Percentiles rank a stretch among this genome's conserved stretches.
These are phyloP conservation scores for Skeletonema menzelii DNA, from an alignment of 108 stramenopile genomes.

Conservation along the genomic window DNA sequence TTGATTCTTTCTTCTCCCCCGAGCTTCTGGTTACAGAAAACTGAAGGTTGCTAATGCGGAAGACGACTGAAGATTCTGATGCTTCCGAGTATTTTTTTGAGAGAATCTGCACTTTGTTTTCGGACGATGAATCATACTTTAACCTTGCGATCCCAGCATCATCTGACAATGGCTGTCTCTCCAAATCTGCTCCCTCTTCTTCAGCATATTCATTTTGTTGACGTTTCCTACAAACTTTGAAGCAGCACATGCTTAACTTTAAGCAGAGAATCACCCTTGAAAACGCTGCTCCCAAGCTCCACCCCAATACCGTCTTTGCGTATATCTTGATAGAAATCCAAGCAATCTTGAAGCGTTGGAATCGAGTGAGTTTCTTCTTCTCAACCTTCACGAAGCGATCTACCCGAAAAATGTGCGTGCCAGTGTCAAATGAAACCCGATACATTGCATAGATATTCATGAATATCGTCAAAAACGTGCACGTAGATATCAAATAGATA, in stretches of 20 bases:
- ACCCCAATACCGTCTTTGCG: neutral
- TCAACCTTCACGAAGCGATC: conserved; percentile 42
- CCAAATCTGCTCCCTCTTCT: conserved; percentile 4
- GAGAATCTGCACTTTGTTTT: conserved; percentile 1
- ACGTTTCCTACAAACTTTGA: neutral
- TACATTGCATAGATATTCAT: conserved; percentile 51
- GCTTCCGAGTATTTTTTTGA: conserved; percentile 10
- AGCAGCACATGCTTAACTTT: conserved; percentile 8
- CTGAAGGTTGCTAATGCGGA: conserved; percentile 27
- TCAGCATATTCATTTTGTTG: neutral
- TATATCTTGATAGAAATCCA: neutral
- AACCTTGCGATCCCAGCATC: conserved; percentile 5
- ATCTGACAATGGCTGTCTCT: conserved; percentile 14
- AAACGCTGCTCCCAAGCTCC: neutral
- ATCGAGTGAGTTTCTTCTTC: conserved; percentile 14
- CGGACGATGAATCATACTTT: neutral
- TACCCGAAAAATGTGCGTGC: conserved; percentile 36
- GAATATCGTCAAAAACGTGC: conserved; percentile 32
- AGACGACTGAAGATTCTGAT: conserved; percentile 12
- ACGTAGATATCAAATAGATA: conserved; percentile 74
- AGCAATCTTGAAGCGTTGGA: conserved; percentile 3
- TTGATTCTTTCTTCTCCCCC: conserved; percentile 13
- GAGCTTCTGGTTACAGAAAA: conserved; percentile 35
- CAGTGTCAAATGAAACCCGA: conserved; percentile 61
- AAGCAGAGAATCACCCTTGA: neutral